Percentiles rank a stretch among this genome's conserved stretches.
Evolutionary conservation across 345 rosid genomes (phyloP).

Genomic region (Eucalyptus viminalis): DNA sequence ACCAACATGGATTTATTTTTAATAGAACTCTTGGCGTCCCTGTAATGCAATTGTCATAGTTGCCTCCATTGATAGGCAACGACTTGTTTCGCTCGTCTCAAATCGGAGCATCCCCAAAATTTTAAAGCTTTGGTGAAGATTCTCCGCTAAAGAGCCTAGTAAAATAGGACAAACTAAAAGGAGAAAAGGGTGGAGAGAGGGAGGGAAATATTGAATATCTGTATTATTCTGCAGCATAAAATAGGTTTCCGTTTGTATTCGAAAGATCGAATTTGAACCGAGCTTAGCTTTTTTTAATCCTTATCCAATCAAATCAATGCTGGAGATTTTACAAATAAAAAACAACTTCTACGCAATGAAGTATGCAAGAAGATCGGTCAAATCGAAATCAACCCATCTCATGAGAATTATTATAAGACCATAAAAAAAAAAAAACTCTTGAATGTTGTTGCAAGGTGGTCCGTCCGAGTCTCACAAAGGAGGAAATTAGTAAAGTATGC

Average conservation of each 20-base stretch:
- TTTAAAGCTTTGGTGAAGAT: not conserved
- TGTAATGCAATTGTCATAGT: rapidly evolving
- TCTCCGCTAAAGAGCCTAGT: not conserved
- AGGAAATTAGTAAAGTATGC: not conserved
- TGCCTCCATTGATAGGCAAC: not conserved
- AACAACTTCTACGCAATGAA: rapidly evolving
- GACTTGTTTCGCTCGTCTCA: not conserved
- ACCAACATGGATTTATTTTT: not conserved
- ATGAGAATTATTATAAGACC: not conserved
- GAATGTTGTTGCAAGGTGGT: not conserved
- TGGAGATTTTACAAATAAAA: not conserved
- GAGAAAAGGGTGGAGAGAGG: not conserved
- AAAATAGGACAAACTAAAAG: not conserved
- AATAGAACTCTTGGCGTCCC: not conserved
- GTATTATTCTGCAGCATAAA: too few species aligned
- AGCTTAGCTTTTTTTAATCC: not conserved
- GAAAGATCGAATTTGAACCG: rapidly evolving
- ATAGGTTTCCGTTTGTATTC: rapidly evolving
- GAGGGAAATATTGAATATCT: too few species aligned
- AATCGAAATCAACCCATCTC: not conserved
- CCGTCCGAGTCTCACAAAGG: not conserved
- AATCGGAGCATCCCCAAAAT: not conserved
- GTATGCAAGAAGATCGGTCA: not conserved
- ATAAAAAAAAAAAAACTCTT: too few species aligned
- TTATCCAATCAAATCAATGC: rapidly evolving